Base-by-base conservation (phyloP, 257 asterid genomes). In the Solanum sejunctum region DNA sequence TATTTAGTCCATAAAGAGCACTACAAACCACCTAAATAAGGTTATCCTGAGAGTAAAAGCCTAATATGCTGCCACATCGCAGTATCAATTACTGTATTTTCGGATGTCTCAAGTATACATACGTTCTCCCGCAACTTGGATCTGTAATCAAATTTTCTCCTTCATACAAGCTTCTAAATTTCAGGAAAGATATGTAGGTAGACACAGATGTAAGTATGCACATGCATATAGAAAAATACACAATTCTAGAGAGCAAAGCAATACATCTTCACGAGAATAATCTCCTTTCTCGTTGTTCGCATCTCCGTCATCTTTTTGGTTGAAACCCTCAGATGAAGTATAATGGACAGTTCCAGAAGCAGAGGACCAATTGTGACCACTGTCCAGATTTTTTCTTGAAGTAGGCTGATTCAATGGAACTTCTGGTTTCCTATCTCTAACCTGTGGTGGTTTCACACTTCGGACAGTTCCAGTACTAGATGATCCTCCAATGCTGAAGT, bases 401-500 rank as follows among this genome's bases (percentile, higher is more conserved):
- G 93, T 66, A 54, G 93, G 41, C 90, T 91, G 96, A 88, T 87
- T 89, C 83, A 85, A 72, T 81, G 91, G 92, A 89, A 89, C 89
- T 70, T 94, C 99, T 8, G 94, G 90, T 85, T 91, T 95, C 92
- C 93, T 92, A 83, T 95, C 97, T 86, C 93, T 92, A 89, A 82
- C 93, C 92, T 94, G 99, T 71, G 99, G 99, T 20, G 99, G 99
- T 88, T 90, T 93, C 85, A 92, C 93, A 89, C 93, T 95, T 87
- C 99, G 92, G 72, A 92, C 95, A 63, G 98, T 95, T 87, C 98
- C 98, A 20, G 95, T 90, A 88, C 92, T 91, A 82, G 87, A 81
- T 69, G 98, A 89, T 86, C 93, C 98, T 85, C 98, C 95, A 88
- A 95, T 92, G 88, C 97, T 95, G 89, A 95, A 95, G 93, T 97